Conservation (phyloP, 148 eudicot genomes). For the Pouteria glomerata region DNA sequence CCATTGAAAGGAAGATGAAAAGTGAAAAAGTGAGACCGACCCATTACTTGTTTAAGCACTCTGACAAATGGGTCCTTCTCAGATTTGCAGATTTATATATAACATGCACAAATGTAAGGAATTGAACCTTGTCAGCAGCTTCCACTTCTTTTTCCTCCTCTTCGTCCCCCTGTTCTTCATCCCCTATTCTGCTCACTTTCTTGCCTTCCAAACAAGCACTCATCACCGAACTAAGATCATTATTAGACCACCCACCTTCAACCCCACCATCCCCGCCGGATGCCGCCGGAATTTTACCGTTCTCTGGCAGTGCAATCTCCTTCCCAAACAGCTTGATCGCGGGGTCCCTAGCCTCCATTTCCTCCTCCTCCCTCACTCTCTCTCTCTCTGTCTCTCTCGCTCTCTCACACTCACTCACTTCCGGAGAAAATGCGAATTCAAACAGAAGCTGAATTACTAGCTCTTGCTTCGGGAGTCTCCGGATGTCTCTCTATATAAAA, state of each 20-base stretch:
- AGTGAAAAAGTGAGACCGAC: slow-evolving; percentile 14
- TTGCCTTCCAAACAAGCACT: slow-evolving; percentile 11
- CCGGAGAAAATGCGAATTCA: too few species aligned
- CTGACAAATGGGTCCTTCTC: slow-evolving; percentile 18
- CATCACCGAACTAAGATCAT: slow-evolving; percentile 5
- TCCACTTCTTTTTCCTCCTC: slow-evolving; percentile 8
- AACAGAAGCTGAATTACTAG: too few species aligned
- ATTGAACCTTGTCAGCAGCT: slow-evolving; percentile 24
- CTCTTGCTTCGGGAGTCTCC: too few species aligned
- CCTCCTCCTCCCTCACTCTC: not conserved
- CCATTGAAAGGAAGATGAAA: not conserved
- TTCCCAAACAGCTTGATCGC: slow-evolving; percentile 80
- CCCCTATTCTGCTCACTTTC: slow-evolving; percentile 1
- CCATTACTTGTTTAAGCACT: slow-evolving; percentile 20
- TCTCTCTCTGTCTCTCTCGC: not conserved
- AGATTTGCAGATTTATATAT: slow-evolving; percentile 1
- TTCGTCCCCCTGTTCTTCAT: slow-evolving; percentile 6
- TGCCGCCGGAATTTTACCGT: slow-evolving; percentile 19
- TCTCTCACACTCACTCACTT: too few species aligned
- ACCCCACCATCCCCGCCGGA: slow-evolving; percentile 13
- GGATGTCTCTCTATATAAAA: too few species aligned
- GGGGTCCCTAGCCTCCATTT: slow-evolving; percentile 42
- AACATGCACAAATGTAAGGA: not conserved
- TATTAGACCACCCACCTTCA: slow-evolving; percentile 1
- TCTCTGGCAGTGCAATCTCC: slow-evolving; percentile 41